Conservation (phyloP, 345 rosid species). For the Excoecaria agallocha region DNA sequence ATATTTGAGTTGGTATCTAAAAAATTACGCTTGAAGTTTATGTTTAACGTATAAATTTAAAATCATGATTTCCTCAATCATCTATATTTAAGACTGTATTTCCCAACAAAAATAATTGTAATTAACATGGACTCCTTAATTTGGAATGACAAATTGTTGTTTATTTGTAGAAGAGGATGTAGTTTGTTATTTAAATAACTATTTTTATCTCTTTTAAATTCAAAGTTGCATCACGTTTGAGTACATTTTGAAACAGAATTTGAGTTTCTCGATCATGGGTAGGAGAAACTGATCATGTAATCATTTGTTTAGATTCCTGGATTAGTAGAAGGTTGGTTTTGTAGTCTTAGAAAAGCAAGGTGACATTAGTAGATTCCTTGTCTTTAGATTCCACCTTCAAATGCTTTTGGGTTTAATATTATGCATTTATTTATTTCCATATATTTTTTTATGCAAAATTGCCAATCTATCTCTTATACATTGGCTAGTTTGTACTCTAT, state of each 20-base stretch:
- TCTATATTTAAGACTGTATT: neutral
- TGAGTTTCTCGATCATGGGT: slow-evolving; percentile 7
- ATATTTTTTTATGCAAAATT: too few species aligned
- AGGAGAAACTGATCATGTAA: neutral
- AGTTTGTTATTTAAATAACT: slow-evolving; percentile 13
- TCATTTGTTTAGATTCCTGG: neutral
- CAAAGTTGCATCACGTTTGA: neutral
- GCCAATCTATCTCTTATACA: too few species aligned
- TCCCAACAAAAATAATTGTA: neutral
- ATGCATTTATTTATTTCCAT: too few species aligned
- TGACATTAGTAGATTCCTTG: neutral
- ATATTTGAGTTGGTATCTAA: neutral
- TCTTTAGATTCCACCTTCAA: neutral
- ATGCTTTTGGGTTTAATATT: neutral
- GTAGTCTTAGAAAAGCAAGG: neutral
- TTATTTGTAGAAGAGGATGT: slow-evolving; percentile 18
- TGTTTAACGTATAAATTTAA: too few species aligned
- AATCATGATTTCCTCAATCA: neutral
- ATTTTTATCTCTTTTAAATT: slow-evolving; percentile 6
- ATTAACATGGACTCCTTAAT: neutral
- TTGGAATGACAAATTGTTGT: neutral
- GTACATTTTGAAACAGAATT: neutral
- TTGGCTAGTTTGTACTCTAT: too few species aligned
- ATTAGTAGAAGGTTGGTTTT: neutral
- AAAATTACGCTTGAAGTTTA: neutral